A percentile compares a stretch with the other conserved stretches of the same genome.
phyloP scores from a whole-genome alignment of 2,329 filamentous ascomycete species.

The Pseudophaeomoniella oleicola region DNA sequence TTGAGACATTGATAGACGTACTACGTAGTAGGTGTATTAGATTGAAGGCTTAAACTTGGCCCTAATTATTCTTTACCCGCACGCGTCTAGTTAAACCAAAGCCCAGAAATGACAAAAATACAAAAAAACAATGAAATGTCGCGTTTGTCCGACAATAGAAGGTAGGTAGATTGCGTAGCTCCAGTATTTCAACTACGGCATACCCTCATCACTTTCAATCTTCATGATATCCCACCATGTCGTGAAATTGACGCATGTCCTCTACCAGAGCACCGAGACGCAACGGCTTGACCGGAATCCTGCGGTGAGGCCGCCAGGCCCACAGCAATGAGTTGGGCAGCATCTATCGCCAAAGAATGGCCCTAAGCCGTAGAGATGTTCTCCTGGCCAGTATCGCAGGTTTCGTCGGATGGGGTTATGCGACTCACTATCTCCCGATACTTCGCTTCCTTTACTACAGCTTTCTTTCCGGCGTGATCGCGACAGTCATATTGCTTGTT shows the following conservation, averaged over 20 bases:
- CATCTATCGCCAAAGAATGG: constrained; percentile 23
- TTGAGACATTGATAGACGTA: too few species aligned
- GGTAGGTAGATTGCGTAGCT: neutral
- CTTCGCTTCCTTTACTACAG: constrained; percentile 78
- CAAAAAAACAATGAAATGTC: too few species aligned
- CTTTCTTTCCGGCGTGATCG: constrained; percentile 54
- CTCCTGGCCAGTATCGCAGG: constrained; percentile 24
- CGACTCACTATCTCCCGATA: constrained; percentile 66
- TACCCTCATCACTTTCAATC: too few species aligned
- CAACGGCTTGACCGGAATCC: neutral
- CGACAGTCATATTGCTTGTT: constrained; percentile 40
- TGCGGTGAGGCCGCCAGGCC: neutral
- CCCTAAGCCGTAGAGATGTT: constrained; percentile 28
- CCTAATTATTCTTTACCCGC: too few species aligned
- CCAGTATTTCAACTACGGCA: too few species aligned
- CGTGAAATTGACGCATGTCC: too few species aligned
- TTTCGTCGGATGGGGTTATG: constrained; percentile 75
- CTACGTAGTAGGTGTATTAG: too few species aligned
- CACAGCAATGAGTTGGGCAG: neutral
- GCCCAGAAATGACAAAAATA: too few species aligned
- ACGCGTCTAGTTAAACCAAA: too few species aligned
- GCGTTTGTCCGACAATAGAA: neutral
- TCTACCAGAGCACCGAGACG: neutral
- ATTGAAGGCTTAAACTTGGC: too few species aligned
- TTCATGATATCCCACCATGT: neutral